Base-by-base conservation (phyloP, 2,329 filamentous ascomycete genomes). In the Phaeosphaeriaceae sp. region DNA sequence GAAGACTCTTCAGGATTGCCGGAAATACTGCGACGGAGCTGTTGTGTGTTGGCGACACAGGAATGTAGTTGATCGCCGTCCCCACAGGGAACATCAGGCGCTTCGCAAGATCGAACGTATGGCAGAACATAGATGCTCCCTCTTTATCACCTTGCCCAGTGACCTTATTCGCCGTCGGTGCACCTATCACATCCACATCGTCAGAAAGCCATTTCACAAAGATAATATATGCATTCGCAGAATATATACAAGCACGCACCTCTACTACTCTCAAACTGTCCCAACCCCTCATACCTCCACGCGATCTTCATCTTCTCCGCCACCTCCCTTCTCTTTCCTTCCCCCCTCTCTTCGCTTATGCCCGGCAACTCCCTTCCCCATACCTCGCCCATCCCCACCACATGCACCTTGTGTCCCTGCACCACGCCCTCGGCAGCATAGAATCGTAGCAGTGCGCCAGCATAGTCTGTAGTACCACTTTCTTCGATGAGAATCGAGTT, bases 351-450 rank as follows among this genome's bases (percentile, higher is more conserved):
- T 66, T 74, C 77, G 49, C 85, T 84, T 32, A 96, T 77, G 0
- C 91, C 94, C 2, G 95, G 95, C 22, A 99, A 82, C 67, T 94
- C 93, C 63, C 91, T 84, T 40, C 89, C 88, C 95, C 95, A 98
- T 49, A 85, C 83, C 61, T 95, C 91, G 8, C 88, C 87, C 61
- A 92, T 84, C 1, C 93, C 94, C 40, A 98, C 84, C 3, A 97
- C 88, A 78, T 97, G 93, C 52, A 99, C 87, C 57, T 89, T 86
- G 72, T 99, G 95, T 1, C 92, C 93, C 73, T 99, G 95, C 6
- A 96, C 87, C 3, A 98, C 86, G 1, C 95, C 95, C 79, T 99
- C 94, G 0, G 94, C 94, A 0, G 93, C 94, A 79, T 93, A 99
- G 76, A 95, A 97, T 55, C 91, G 87, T 47, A 97, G 79, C 58